Base-by-base conservation (phyloP, 192 early-diverging fungal species). In the Linnemannia hyalina region DNA sequence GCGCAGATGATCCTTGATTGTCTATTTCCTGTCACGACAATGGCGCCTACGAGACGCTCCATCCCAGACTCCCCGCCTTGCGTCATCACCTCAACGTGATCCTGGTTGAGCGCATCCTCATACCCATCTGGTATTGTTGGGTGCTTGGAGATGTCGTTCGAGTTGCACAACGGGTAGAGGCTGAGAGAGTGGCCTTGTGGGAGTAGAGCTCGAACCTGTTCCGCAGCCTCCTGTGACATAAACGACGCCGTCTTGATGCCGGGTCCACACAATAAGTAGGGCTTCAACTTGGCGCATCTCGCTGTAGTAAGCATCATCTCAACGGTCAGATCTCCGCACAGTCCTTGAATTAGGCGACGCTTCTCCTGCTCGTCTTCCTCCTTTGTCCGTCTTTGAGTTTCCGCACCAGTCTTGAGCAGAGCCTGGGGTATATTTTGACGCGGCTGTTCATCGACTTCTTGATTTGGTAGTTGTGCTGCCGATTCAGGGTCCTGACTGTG, bases 81-180 rank as follows among this genome's bases (percentile, higher is more conserved):
- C 18, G 78, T 80, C 60, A 80, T 44, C 60, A 80, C 78, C 71
- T 73, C 72, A 52, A 74, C 47, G 44, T 80, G 78, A 68, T 80
- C 72, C 78, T 52, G 60, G 63, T 80, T 74, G 26, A 80, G 54
- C 36, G 72, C 78, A 74, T 80, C 78, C 72, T 65, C 78, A 80
- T 80, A 80, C 68, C 57, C 80, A 81, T 75, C 80, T 70, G 73
- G 80, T 47, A 75, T 73, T 75, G 73, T 70, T 68, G 73, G 73
- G 54, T 81, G 73, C 47, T 74, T 75, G 9, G 49, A 74, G 70
- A 73, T 72, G 70, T 79, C 69, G 54, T 65, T 79, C 22, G 70
- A 79, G 55, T 46, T 79, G 55, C 78, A 79, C 52, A 79, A 73
- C 40, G 78, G 54, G 70, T 63, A 79, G 23, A 72, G 70, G 70